Evolutionary conservation across 257 asterid genomes (phyloP).

Genomic region (Lycium barbarum): DNA sequence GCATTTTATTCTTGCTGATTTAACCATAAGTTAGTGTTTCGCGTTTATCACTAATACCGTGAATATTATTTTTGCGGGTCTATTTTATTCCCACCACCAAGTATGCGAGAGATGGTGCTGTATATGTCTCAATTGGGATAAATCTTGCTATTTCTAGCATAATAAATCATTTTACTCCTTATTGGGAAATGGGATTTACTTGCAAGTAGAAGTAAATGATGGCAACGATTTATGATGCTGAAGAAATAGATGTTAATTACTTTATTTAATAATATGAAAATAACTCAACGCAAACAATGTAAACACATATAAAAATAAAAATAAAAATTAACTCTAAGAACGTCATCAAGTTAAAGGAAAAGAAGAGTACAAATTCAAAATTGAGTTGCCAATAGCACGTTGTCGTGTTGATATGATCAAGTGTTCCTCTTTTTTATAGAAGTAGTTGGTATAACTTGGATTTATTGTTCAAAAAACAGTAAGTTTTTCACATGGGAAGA

Average conservation of each 20-base stretch:
- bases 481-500: neutral
- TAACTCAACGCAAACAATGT: neutral
- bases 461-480: neutral
- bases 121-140: neutral
- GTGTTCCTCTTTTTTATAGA: neutral
- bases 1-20: too few species aligned
- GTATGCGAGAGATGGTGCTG: neutral
- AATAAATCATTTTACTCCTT: neutral
- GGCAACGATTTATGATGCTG: neutral
- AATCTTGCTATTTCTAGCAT: constrained; percentile 6
- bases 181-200: neutral
- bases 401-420: neutral
- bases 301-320: too few species aligned
- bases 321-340: too few species aligned
- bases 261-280: too few species aligned
- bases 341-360: too few species aligned
- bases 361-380: too few species aligned
- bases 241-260: neutral
- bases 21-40: too few species aligned
- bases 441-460: neutral
- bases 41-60: too few species aligned
- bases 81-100: too few species aligned
- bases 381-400: too few species aligned
- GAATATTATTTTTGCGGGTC: too few species aligned
- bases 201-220: neutral